A percentile compares a stretch with the other conserved stretches of the same genome.
Conservation (phyloP, 2,329 filamentous ascomycete species). For the Mariannaea elegans region DNA sequence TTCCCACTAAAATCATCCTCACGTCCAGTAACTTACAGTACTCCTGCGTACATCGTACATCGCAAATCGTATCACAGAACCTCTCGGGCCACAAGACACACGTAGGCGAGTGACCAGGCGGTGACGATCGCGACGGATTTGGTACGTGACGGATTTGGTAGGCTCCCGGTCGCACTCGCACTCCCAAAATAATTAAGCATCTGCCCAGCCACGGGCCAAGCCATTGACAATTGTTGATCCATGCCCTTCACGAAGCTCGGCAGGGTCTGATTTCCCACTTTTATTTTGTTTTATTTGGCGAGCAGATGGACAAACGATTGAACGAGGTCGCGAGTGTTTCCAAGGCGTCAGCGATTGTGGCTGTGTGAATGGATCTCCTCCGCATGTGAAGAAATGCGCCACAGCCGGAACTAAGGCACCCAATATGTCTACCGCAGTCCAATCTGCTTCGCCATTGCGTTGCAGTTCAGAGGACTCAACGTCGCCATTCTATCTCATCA, state of each 20-base stretch:
- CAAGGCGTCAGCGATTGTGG: constrained; percentile 33
- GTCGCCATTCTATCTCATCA: constrained; percentile 3
- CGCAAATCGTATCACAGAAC: too few species aligned
- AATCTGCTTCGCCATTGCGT: background rate
- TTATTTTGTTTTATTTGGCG: constrained; percentile 2
- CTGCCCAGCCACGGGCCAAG: background rate
- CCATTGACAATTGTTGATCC: background rate
- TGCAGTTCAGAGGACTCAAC: background rate
- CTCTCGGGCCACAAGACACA: background rate
- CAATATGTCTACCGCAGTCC: background rate
- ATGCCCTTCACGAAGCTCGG: background rate
- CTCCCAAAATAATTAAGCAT: background rate
- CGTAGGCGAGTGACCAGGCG: background rate
- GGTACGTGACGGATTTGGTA: too few species aligned
- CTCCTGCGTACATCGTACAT: too few species aligned
- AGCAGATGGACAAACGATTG: constrained; percentile 2
- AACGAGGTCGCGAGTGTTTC: background rate
- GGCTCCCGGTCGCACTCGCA: background rate
- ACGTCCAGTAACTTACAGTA: background rate
- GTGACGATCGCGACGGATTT: background rate
- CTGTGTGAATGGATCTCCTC: constrained; percentile 14
- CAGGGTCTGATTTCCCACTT: background rate
- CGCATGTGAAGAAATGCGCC: constrained; percentile 17
- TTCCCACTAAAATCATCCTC: background rate
- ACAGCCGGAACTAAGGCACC: constrained; percentile 16